These are phyloP conservation scores for Gastrolobium villosum DNA, from an alignment of 306 rosid species.

Conservation along the genomic window DNA sequence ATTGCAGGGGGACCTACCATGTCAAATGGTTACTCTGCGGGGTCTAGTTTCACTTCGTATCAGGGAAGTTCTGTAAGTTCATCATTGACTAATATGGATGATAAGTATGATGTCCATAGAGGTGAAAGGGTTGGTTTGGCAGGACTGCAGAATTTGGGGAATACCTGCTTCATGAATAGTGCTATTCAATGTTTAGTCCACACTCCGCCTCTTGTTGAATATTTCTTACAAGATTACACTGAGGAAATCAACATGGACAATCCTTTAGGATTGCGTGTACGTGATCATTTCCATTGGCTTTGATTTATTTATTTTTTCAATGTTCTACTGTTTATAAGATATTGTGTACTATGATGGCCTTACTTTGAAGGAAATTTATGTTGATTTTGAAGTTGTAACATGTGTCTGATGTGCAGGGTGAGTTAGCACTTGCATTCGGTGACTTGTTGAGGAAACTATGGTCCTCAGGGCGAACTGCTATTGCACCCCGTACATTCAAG, in stretches of 20 bases:
- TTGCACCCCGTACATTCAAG: constrained; percentile 95
- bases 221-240: constrained; percentile 90
- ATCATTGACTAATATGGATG: constrained; percentile 69
- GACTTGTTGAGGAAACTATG: constrained; percentile 94
- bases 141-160: constrained; percentile 97
- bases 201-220: constrained; percentile 86
- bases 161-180: constrained; percentile 99
- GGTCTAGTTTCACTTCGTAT: constrained; percentile 64
- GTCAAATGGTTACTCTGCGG: constrained; percentile 87
- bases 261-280: constrained; percentile 97
- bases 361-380: constrained; percentile 35
- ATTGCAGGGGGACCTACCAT: constrained; percentile 94
- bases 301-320: neutral
- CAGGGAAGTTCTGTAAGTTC: constrained; percentile 73
- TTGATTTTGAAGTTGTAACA: constrained; percentile 42
- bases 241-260: constrained; percentile 92
- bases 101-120: constrained; percentile 60
- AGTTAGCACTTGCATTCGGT: constrained; percentile 95
- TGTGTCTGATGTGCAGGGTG: constrained; percentile 78
- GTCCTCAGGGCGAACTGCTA: constrained; percentile 86
- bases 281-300: constrained; percentile 52
- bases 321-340: constrained; percentile 31
- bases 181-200: constrained; percentile 95
- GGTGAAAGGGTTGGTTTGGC: constrained; percentile 91
- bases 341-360: constrained; percentile 12